These are phyloP conservation scores for Eucalyptus polyanthemos DNA, from an alignment of 345 rosid genomes.

Conservation along the genomic window DNA sequence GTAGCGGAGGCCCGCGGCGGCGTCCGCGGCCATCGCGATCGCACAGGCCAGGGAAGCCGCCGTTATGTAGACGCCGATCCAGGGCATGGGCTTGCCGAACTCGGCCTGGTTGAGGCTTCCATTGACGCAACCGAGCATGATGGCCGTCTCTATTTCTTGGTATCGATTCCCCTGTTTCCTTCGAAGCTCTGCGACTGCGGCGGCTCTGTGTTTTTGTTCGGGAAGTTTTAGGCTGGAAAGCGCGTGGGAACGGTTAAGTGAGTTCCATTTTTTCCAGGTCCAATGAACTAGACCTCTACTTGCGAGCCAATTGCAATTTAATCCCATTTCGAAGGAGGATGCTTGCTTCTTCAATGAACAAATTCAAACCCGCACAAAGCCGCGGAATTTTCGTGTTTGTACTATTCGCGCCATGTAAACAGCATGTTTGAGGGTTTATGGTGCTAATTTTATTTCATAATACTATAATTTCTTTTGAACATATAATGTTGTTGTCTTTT, in stretches of 20 bases:
- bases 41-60: constrained; percentile 61
- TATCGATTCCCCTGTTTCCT: neutral
- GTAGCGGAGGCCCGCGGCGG: constrained; percentile 41
- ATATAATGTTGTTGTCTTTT: too few relatives aligned
- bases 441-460: too few relatives aligned
- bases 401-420: too few relatives aligned
- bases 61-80: constrained; percentile 80
- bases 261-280: too few relatives aligned
- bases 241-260: neutral
- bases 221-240: neutral
- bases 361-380: too few relatives aligned
- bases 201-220: neutral
- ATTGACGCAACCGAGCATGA: constrained; percentile 45
- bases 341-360: neutral
- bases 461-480: too few relatives aligned
- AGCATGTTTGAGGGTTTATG: too few relatives aligned
- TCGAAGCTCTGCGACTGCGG: neutral
- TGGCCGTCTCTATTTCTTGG: neutral
- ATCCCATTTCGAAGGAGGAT: neutral
- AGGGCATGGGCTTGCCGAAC: constrained; percentile 66
- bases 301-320: neutral
- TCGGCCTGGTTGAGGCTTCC: constrained; percentile 50
- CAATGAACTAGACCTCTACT: too few relatives aligned
- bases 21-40: constrained; percentile 60
- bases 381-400: neutral